phyloP scores from a whole-genome alignment of 225 moss, liverwort and hornwort species.

The Anthoceros angustus region DNA sequence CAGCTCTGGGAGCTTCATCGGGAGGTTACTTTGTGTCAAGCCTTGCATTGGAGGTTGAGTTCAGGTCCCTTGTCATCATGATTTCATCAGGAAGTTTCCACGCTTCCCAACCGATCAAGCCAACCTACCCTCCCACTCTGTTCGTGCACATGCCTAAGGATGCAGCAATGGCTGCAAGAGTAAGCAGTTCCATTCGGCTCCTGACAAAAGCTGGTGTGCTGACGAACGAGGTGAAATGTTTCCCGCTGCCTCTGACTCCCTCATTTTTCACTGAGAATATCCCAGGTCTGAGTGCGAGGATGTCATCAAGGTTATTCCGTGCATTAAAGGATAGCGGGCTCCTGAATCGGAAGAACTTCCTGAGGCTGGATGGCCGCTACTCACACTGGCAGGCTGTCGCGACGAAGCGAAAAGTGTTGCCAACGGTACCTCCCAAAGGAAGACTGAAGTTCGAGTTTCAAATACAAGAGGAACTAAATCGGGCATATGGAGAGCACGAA shows the following conservation, averaged over 20 bases:
- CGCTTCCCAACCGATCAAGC: slow-evolving; percentile 9
- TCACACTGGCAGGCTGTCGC: slow-evolving; percentile 34
- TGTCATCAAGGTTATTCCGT: slow-evolving; percentile 39
- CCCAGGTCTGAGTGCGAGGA: slow-evolving; percentile 32
- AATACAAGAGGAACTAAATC: slow-evolving; percentile 69
- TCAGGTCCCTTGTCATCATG: slow-evolving; percentile 64
- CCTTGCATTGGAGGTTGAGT: slow-evolving; percentile 37
- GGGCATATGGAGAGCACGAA: slow-evolving; percentile 66
- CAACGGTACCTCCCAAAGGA: slow-evolving; percentile 15
- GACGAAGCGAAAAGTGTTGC: slow-evolving; percentile 34
- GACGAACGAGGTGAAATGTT: slow-evolving; percentile 45
- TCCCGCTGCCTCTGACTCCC: slow-evolving; percentile 32
- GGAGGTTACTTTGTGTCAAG: slow-evolving; percentile 72
- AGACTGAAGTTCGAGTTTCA: slow-evolving; percentile 38
- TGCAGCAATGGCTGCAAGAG: slow-evolving; percentile 21
- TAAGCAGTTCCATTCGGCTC: slow-evolving; percentile 24
- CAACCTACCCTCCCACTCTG: slow-evolving; percentile 59
- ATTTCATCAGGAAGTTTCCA: slow-evolving; percentile 69
- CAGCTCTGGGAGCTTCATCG: slow-evolving; percentile 75
- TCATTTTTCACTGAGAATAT: slow-evolving; percentile 60
- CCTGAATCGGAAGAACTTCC: slow-evolving; percentile 28
- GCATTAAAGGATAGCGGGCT: slow-evolving; percentile 26
- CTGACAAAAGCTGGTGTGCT: slow-evolving; percentile 36
- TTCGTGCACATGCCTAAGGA: slow-evolving; percentile 96
- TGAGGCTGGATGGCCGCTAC: slow-evolving; percentile 46